Evolutionary conservation across 495 filamentous ascomycete genomes (phyloP).

Genomic region (Jackrogersella multiformis): DNA sequence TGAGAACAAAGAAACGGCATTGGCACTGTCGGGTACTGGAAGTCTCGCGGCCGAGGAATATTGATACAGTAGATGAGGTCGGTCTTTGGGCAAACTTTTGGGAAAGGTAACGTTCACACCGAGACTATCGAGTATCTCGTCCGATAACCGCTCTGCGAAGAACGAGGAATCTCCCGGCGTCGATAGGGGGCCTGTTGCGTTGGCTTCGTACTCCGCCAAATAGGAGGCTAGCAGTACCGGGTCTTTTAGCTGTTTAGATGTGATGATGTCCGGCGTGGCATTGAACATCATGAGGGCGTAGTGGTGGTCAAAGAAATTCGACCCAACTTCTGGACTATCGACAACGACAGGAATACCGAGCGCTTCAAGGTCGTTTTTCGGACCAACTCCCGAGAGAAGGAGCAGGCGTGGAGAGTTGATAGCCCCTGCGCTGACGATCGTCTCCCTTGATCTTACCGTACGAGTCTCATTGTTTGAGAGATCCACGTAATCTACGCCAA

Average conservation of each 20-base stretch:
- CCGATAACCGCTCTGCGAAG: conserved; percentile 24
- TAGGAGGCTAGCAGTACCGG: conserved; percentile 5
- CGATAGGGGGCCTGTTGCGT: conserved; percentile 24
- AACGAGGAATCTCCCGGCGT: conserved; percentile 18
- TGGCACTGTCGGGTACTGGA: conserved; percentile 1
- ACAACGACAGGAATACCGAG: conserved; percentile 57
- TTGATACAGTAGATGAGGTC: conserved; percentile 23
- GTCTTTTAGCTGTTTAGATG: conserved; percentile 6
- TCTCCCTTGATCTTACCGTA: conserved; percentile 60
- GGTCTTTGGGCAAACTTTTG: conserved; percentile 23
- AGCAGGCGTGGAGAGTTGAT: conserved; percentile 64
- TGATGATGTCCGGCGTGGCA: conserved; percentile 25
- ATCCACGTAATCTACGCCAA: conserved; percentile 56
- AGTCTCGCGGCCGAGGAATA: conserved; percentile 6
- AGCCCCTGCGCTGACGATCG: conserved; percentile 63
- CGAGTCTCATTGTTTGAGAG: conserved; percentile 54
- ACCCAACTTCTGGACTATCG: conserved; percentile 58
- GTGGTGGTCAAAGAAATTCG: conserved; percentile 62
- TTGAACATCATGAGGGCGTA: conserved; percentile 27
- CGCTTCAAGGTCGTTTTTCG: conserved; percentile 52
- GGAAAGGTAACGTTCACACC: conserved; percentile 23
- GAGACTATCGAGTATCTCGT: conserved; percentile 19
- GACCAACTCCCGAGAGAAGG: conserved; percentile 66
- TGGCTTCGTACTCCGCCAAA: conserved; percentile 19
- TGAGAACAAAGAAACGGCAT: conserved; percentile 10